These are phyloP conservation scores for Phaeodactylum tricornutum DNA, from an alignment of 108 stramenopile genomes.

Conservation along the genomic window DNA sequence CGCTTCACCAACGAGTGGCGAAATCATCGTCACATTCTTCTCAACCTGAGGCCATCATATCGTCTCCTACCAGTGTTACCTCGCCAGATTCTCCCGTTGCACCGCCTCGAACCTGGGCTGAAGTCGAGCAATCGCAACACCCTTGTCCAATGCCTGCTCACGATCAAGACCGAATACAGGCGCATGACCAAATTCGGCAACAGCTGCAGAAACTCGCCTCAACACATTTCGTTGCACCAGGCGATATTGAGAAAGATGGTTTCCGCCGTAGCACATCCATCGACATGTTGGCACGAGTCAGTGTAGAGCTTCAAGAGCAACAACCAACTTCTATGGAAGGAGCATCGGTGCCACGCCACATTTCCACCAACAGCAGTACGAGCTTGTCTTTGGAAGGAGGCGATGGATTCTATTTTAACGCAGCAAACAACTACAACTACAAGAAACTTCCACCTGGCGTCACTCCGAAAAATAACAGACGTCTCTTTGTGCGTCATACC, in stretches of 20 bases:
- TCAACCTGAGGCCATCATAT: no score
- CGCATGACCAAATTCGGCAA: no score
- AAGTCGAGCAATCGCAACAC: neutral
- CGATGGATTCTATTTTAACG: no score
- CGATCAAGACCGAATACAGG: no score
- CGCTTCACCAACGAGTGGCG: no score
- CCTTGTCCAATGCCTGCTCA: no score
- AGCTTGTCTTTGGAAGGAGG: conserved; percentile 1
- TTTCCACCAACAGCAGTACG: conserved; percentile 1
- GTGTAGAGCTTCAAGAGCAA: conserved; percentile 20
- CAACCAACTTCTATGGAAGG: neutral
- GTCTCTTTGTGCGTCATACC: conserved; percentile 26
- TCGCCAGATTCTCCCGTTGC: conserved; percentile 1
- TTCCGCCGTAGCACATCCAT: conserved; percentile 15
- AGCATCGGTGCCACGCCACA: no score
- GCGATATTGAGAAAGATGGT: no score
- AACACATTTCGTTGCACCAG: no score
- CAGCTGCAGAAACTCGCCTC: no score
- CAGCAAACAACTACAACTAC: conserved; percentile 23
- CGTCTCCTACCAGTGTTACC: neutral
- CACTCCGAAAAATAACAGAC: conserved; percentile 30
- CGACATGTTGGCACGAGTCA: conserved; percentile 37
- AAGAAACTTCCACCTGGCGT: conserved; percentile 35
- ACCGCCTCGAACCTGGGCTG: neutral
- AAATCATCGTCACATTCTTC: no score